Evolutionary conservation across 2,329 filamentous ascomycete genomes (phyloP), one percentile per base, ranked within the genome.

Genomic region (Aschersonia sp.): DNA sequence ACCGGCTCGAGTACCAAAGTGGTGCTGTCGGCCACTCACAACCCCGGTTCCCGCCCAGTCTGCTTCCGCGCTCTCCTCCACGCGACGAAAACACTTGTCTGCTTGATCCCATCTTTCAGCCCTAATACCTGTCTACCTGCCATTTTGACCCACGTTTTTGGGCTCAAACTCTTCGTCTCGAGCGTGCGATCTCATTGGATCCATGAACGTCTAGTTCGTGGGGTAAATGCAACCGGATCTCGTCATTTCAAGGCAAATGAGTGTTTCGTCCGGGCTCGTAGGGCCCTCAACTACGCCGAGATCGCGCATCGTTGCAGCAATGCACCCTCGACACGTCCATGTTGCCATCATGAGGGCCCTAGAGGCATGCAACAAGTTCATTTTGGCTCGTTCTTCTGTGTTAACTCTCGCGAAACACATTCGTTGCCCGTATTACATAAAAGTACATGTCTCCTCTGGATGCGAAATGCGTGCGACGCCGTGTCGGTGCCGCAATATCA

Each of bases 161-260:
- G 77, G 77, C 80, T 85, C 73, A 58, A 80, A 81, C 58, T 70
- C 68, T 66, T 78, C 79, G 67, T 62, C 63, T 42, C 45, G 48
- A 46, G 43, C 49, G 52, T 65, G 53, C 63, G 68, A 66, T 63
- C 68, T 65, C 43, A 59, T 47, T 32, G 45, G 31, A 41, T 35
- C 29, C 40, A 44, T 43, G 45, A 35, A 47, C n/a, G 29, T 41
- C 4, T 4, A 9, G n/a, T 5, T 42, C 20, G 9, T 5, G 20
- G 7, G 7, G 2, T 10, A 12, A 10, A 5, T 42, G 5, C 7
- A 28, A 3, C 40, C 9, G 5, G n/a, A 10, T 5, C 9, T 5
- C 5, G 40, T 5, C n/a, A 5, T 28, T 42, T 5, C 5, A 42
- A 28, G n/a, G 5, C 5, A 42, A 42, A 42, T 42, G 40, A n/a